Conservation (phyloP, 2,329 filamentous ascomycete species). For the Dactylellina sp. region DNA sequence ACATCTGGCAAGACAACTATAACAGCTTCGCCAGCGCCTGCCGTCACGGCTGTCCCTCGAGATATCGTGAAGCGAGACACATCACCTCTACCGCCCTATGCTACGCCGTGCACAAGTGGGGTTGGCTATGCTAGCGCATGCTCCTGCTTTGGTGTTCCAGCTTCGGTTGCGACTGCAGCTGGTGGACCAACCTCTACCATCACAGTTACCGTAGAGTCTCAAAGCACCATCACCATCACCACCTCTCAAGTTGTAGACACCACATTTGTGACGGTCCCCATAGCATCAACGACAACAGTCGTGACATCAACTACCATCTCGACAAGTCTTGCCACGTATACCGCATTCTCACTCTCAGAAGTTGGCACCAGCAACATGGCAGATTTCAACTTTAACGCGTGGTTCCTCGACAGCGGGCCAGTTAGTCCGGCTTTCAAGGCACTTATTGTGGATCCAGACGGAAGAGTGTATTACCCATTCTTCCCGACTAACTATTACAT, state of each 20-base stretch:
- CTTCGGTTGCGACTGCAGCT: not conserved
- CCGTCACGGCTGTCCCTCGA: too few relatives aligned
- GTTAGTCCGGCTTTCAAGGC: not conserved
- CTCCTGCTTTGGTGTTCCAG: slow-evolving; percentile 17
- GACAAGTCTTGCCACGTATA: not conserved
- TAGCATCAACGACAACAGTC: not conserved
- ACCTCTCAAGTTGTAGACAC: slow-evolving; percentile 8
- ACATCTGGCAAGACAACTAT: not conserved
- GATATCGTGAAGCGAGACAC: too few relatives aligned
- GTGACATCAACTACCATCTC: not conserved
- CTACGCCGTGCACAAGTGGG: slow-evolving; percentile 2
- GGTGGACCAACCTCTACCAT: not conserved
- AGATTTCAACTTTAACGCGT: not conserved
- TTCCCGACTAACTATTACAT: not conserved
- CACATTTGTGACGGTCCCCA: not conserved
- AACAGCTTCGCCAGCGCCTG: too few relatives aligned
- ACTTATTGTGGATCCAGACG: not conserved
- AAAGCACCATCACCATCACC: not conserved
- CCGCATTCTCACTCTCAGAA: not conserved
- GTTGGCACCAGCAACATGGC: not conserved
- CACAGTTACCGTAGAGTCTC: not conserved
- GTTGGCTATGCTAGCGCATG: slow-evolving; percentile 12
- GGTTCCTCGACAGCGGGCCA: not conserved
- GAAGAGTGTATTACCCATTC: not conserved
- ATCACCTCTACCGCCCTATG: not conserved